A percentile compares a stretch with the other conserved stretches of the same genome.
These are phyloP conservation scores for Stephania japonica DNA, from an alignment of 164 flowering plant genomes.

Conservation along the genomic window DNA sequence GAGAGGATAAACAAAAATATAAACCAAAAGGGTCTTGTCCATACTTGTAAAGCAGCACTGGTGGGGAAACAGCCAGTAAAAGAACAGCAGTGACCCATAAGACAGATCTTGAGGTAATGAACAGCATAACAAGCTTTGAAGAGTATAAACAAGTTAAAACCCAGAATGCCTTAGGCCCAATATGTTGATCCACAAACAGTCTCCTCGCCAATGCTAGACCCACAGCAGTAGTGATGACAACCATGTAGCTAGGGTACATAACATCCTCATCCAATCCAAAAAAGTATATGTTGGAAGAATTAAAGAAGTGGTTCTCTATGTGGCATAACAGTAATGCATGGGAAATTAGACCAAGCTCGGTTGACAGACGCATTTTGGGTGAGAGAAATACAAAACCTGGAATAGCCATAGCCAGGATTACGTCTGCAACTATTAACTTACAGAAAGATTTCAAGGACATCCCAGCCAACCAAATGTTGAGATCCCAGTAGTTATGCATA, in stretches of 20 bases:
- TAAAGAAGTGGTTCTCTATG: slow-evolving; percentile 80
- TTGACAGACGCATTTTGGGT: slow-evolving; percentile 51
- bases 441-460: slow-evolving; percentile 90
- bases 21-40: slow-evolving; percentile 1
- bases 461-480: slow-evolving; percentile 97
- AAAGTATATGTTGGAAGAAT: slow-evolving; percentile 68
- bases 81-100: slow-evolving; percentile 82
- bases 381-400: slow-evolving; percentile 93
- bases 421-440: slow-evolving; percentile 72
- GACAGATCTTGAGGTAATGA: slow-evolving; percentile 74
- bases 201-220: slow-evolving; percentile 85
- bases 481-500: slow-evolving; percentile 90
- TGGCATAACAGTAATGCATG: slow-evolving; percentile 77
- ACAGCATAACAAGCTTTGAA: slow-evolving; percentile 82
- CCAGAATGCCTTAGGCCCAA: slow-evolving; percentile 86
- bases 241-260: slow-evolving; percentile 98
- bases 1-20: neutral
- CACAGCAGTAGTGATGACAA: slow-evolving; percentile 63
- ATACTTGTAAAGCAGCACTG: slow-evolving; percentile 95
- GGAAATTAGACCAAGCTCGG: slow-evolving; percentile 68
- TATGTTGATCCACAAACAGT: slow-evolving; percentile 64
- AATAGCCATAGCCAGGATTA: slow-evolving; percentile 71
- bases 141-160: slow-evolving; percentile 72
- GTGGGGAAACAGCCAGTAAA: slow-evolving; percentile 83
- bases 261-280: slow-evolving; percentile 91